Evolutionary conservation across 129 eudicot genomes (phyloP).

Genomic region (Centrapalus pauciflorus): DNA sequence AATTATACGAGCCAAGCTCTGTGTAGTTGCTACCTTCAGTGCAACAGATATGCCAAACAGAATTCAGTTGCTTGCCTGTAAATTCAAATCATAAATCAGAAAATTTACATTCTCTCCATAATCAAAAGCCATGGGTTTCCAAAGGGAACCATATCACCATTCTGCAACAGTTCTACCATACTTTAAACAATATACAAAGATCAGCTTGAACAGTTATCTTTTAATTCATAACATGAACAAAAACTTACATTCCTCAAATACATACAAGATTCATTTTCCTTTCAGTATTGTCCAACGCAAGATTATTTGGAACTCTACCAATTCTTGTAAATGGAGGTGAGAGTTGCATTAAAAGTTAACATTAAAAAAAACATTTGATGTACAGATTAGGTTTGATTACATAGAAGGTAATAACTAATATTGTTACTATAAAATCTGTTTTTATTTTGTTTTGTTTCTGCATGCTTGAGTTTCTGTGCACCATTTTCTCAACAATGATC

Average conservation of each 20-base stretch:
- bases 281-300: neutral
- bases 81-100: neutral
- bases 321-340: neutral
- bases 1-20: neutral
- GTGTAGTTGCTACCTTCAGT: conserved; percentile 4
- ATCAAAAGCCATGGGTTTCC: neutral
- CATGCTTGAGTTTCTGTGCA: too few relatives aligned
- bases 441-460: too few relatives aligned
- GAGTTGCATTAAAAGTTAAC: neutral
- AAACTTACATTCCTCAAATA: too few relatives aligned
- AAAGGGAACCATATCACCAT: neutral
- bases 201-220: neutral
- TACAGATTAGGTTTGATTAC: neutral
- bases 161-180: neutral
- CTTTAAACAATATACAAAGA: neutral
- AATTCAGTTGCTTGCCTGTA: neutral
- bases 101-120: neutral
- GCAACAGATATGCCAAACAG: neutral
- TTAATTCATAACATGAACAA: neutral
- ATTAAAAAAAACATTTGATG: neutral
- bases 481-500: too few relatives aligned
- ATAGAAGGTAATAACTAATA: neutral
- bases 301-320: neutral
- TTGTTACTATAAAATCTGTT: neutral
- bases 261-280: too few relatives aligned